Evolutionary conservation across 2,329 filamentous ascomycete species (phyloP).

Genomic region (Talaromyces sp.): DNA sequence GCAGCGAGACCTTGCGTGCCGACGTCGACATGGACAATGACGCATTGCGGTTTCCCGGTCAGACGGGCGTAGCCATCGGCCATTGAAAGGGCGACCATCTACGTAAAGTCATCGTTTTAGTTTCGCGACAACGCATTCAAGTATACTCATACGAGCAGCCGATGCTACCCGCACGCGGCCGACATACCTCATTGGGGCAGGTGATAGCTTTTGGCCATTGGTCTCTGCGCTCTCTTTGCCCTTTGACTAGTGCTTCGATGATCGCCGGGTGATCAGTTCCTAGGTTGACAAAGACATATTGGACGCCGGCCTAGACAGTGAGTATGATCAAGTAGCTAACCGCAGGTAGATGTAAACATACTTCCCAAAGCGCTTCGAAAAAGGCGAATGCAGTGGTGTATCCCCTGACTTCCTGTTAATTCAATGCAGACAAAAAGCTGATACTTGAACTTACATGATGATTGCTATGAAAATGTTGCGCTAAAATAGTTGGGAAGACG

Average conservation of each 20-base stretch:
- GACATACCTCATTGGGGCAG: slow-evolving; percentile 69
- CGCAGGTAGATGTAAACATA: slow-evolving; percentile 39
- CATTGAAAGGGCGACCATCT: slow-evolving; percentile 85
- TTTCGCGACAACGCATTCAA: no score
- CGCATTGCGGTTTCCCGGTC: slow-evolving; percentile 68
- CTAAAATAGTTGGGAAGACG: neutral
- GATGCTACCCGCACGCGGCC: neutral
- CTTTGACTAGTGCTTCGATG: slow-evolving; percentile 75
- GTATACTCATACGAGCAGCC: neutral
- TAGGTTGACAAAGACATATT: slow-evolving; percentile 52
- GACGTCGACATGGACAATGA: slow-evolving; percentile 77
- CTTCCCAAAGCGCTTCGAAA: slow-evolving; percentile 75
- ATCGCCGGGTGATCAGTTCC: slow-evolving; percentile 66
- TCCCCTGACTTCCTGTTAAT: slow-evolving; percentile 23
- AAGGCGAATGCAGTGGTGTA: slow-evolving; percentile 77
- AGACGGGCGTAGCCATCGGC: slow-evolving; percentile 74
- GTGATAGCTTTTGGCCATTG: slow-evolving; percentile 71
- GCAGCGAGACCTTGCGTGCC: slow-evolving; percentile 75
- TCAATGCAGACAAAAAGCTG: neutral
- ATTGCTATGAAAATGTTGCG: neutral
- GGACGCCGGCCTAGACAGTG: slow-evolving; percentile 44
- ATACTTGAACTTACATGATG: neutral
- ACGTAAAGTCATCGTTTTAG: neutral
- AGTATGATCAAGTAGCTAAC: neutral
- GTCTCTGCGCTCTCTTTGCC: slow-evolving; percentile 61